Conservation (phyloP, 2,329 filamentous ascomycete genomes). For the Tolypocladium amazonense region DNA sequence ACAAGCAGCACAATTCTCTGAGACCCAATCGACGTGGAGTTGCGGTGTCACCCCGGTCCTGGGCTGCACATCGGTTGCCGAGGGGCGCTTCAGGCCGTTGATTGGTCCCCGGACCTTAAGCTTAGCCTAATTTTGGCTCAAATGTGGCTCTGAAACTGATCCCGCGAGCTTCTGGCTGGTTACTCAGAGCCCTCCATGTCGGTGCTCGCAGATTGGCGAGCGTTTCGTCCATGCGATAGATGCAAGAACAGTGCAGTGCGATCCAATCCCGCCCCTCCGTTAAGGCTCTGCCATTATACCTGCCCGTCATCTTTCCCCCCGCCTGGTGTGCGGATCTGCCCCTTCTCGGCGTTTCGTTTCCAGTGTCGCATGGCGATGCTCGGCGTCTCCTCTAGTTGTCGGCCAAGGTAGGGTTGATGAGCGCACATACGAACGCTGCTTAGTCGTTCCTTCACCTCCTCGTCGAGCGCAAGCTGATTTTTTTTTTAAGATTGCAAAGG, state of each 20-base stretch:
- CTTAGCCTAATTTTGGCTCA: constrained; percentile 21
- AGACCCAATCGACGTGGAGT: constrained; percentile 12
- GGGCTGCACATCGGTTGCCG: constrained; percentile 14
- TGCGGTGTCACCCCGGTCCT: background rate
- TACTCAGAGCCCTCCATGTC: background rate
- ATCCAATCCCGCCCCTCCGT: background rate
- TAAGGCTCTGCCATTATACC: background rate
- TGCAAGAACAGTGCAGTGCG: background rate
- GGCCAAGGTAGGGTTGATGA: background rate
- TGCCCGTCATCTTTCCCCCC: background rate
- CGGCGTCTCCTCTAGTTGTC: background rate
- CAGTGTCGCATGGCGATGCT: background rate
- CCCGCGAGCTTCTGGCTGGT: background rate
- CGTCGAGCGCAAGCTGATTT: background rate
- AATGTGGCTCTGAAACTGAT: background rate
- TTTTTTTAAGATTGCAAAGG: background rate
- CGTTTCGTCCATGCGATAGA: constrained; percentile 9
- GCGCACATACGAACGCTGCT: background rate
- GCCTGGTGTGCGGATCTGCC: background rate
- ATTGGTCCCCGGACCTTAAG: constrained; percentile 21
- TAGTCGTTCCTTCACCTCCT: background rate
- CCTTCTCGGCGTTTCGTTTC: background rate
- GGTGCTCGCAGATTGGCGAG: constrained; percentile 13
- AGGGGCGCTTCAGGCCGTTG: constrained; percentile 16
- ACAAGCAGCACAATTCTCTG: background rate